Evolutionary conservation across 2,329 filamentous ascomycete species (phyloP).

Genomic region (Alternaria sp.): DNA sequence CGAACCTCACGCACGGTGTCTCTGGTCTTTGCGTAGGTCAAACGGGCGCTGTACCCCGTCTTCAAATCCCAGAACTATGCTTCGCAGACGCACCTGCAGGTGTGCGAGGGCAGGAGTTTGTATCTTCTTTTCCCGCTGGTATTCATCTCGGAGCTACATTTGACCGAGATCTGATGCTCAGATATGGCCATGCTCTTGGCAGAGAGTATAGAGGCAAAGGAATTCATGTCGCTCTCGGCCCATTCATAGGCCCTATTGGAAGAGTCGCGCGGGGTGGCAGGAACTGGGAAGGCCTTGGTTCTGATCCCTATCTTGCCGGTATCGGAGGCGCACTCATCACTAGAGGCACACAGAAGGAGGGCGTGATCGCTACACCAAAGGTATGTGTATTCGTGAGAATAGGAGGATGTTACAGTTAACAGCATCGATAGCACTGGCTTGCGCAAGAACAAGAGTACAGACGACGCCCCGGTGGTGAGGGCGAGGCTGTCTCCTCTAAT

Average conservation of each 20-base stretch:
- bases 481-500: conserved; percentile 68
- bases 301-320: conserved; percentile 70
- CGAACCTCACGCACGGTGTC: conserved; percentile 51
- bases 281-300: conserved; percentile 77
- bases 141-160: conserved; percentile 69
- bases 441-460: conserved; percentile 66
- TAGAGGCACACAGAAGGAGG: conserved; percentile 62
- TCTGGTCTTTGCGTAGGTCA: conserved; percentile 48
- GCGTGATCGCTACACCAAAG: conserved; percentile 49
- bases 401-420: conserved; percentile 32
- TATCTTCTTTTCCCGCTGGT: conserved; percentile 44
- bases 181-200: conserved; percentile 72
- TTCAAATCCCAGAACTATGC: conserved; percentile 51
- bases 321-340: conserved; percentile 60
- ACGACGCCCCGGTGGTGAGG: conserved; percentile 49
- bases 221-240: conserved; percentile 73
- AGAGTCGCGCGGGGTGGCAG: conserved; percentile 75
- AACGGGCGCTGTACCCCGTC: conserved; percentile 48
- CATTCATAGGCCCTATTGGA: conserved; percentile 73
- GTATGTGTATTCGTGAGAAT: not conserved
- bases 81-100: conserved; percentile 52
- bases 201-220: conserved; percentile 76
- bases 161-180: conserved; percentile 73
- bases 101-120: conserved; percentile 43
- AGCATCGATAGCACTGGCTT: conserved; percentile 46